Evolutionary conservation across 345 rosid species (phyloP), one percentile per base, ranked within the genome.

Genomic region (Firmiana major): DNA sequence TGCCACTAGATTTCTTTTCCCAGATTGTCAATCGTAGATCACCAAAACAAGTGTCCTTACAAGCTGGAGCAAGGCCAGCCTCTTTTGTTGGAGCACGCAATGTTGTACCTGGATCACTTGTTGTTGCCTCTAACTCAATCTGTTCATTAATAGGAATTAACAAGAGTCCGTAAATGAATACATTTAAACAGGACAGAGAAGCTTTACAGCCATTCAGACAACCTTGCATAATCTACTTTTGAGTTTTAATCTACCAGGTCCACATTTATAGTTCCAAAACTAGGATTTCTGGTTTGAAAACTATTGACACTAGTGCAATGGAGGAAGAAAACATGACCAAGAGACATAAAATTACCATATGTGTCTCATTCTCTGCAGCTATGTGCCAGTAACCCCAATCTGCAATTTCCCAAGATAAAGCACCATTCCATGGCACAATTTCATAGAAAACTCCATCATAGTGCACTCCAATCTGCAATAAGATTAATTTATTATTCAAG

Each of bases 381-480:
- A 95, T 84, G 81, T 85, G 79, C 99, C 98, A 95, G 84, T 63
- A 81, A 75, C 99, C 98, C 99, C 99, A 95, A 57, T 80, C 84
- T 83, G 87, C 57, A 79, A 90, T 79, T 80, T 95, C 98, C 98
- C 98, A 95, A 57, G 75, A 84, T 59, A 93, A 80, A 84, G 83
- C 83, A 69, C 92, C 94, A 57, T 88, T 90, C 99, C 99, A 95
- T 15, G 99, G 98, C 75, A 92, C 98, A 87, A 95, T 93, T 87
- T 95, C 98, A 75, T 87, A 92, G 70, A 95, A 82, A 36, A 79
- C 77, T 62, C 98, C 99, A 81, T 84, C 90, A 81, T 90, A 88
- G 76, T 95, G 99, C 53, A 95, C 94, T 81, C 99, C 96, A 83
- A 95, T 82, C 98, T 93, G 90, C 87, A 88, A 4, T 21, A 43